Evolutionary conservation across 768 basidiomycete genomes (phyloP), one percentile per base, ranked within the genome.

Genomic region (Russula ochroleuca): DNA sequence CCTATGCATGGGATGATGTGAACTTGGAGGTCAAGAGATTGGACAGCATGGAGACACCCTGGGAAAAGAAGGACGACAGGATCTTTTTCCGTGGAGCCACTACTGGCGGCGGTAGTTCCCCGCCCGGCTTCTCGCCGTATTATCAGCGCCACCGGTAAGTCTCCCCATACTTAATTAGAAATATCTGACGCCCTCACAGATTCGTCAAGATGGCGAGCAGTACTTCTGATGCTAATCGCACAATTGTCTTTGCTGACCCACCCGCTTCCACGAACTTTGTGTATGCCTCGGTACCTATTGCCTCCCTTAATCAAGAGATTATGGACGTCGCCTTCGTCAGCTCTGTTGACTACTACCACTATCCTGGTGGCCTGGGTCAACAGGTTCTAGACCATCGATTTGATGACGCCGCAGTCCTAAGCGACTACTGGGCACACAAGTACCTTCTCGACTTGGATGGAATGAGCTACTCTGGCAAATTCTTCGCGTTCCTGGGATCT

Each of bases 61-160:
- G 96, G 96, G 88, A 91, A 59, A 76, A 87, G 64, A 98, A 98
- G 77, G 76, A 78, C n/a, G 83, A 93, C 72, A 84, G 83, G 71
- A 83, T 98, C 47, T 95, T 95, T 74, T 99, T 96, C 93, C 78
- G 97, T 50, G 97, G 97, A 13, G 93, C 94, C 2, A 96, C 93
- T 0, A 98, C 96, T 0, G 97, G 97, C 60, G 95, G 95, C 1
- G 94, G 94, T 35, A 90, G 82, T 65, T 87, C 87, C 43, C 94
- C 94, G 1, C 83, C 85, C 0, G 94, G 94, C 0, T 96, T 91
- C 71, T 77, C 90, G 2, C 76, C 84, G 2, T 82, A 85, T 67
- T 97, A 94, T 69, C 94, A 98, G 64, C 82, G 94, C 50, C 94
- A 97, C 73, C 80, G 94, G 86, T 88, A 67, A 45, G 71, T 70